Evolutionary conservation across 768 basidiomycete genomes (phyloP).

Genomic region (Guyanaporus albipodus): DNA sequence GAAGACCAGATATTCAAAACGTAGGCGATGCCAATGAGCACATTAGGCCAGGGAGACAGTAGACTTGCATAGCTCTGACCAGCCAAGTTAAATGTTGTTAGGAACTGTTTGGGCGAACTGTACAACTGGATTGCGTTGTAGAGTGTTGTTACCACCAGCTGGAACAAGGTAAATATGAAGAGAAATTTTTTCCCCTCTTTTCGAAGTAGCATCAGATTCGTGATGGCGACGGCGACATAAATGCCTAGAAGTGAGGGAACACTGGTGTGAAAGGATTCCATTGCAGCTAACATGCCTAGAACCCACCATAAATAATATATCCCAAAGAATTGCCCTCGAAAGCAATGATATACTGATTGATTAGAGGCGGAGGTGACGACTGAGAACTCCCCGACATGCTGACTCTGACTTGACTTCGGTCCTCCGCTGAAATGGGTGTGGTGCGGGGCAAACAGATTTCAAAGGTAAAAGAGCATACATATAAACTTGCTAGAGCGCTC

Average conservation of each 20-base stretch:
- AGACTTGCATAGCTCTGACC: neutral
- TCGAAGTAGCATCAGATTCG: neutral
- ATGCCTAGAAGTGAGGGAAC: neutral
- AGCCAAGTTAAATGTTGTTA: neutral
- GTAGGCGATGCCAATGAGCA: conserved; percentile 10
- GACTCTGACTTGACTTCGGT: neutral
- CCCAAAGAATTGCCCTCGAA: neutral
- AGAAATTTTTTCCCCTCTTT: neutral
- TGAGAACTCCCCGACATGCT: neutral
- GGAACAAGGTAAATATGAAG: neutral
- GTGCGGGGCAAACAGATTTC: neutral
- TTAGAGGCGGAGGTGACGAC: neutral
- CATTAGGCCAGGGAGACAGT: conserved; percentile 16
- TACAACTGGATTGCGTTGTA: neutral
- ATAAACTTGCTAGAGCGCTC: neutral
- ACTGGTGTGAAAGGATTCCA: neutral
- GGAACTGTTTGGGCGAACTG: neutral
- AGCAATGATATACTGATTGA: neutral
- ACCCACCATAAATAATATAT: neutral
- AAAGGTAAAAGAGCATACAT: neutral
- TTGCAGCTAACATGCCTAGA: neutral
- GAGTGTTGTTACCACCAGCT: neutral
- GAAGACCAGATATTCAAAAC: conserved; percentile 22
- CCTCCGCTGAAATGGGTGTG: neutral
- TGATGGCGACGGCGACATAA: neutral